Conservation (phyloP, 2,329 filamentous ascomycete genomes). For the Botrytis fabae region DNA sequence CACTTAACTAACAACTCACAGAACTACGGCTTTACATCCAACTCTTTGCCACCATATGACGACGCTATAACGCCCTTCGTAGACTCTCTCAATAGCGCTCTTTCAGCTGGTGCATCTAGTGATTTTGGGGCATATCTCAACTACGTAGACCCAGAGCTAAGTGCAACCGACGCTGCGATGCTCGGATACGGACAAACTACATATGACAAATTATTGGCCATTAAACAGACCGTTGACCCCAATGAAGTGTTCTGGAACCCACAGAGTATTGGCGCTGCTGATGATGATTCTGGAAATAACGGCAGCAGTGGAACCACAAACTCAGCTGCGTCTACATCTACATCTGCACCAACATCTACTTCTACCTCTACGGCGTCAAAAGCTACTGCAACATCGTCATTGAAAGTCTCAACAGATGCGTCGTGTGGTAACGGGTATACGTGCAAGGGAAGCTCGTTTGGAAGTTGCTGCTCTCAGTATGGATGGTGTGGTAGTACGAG, state of each 20-base stretch:
- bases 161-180: background rate
- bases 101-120: slow-evolving; percentile 27
- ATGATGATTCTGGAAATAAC: background rate
- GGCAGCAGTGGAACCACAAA: background rate
- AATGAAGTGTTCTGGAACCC: slow-evolving; percentile 27
- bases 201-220: slow-evolving; percentile 20
- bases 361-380: background rate
- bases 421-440: slow-evolving; percentile 11
- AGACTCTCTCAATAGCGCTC: slow-evolving; percentile 26
- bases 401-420: slow-evolving; percentile 7
- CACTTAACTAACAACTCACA: slow-evolving; percentile 13
- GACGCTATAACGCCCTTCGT: slow-evolving; percentile 14
- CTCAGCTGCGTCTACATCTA: background rate
- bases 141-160: slow-evolving; percentile 24
- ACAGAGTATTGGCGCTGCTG: slow-evolving; percentile 20
- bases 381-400: background rate
- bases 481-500: slow-evolving; percentile 11
- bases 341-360: background rate
- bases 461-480: slow-evolving; percentile 7
- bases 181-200: slow-evolving; percentile 22
- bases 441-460: slow-evolving; percentile 12
- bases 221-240: slow-evolving; percentile 23
- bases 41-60: slow-evolving; percentile 18
- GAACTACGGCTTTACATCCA: slow-evolving; percentile 23
- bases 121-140: slow-evolving; percentile 27